Evolutionary conservation across 106 monocot species (phyloP).

Genomic region (Cymbidium sinense): DNA sequence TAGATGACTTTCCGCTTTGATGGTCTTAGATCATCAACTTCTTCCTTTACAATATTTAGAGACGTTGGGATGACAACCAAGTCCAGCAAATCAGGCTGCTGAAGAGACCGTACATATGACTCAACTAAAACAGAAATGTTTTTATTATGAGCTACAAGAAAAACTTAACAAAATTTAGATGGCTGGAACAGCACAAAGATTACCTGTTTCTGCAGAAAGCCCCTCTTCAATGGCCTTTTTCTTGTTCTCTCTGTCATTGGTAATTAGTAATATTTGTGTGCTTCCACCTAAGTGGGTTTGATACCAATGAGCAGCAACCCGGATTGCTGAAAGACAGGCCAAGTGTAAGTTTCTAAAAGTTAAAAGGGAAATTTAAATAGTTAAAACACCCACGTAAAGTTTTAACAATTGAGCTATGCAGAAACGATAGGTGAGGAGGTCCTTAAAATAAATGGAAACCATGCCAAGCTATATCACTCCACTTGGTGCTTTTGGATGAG

Average conservation of each 20-base stretch:
- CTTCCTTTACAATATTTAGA: constrained; percentile 57
- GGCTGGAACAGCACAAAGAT: background rate
- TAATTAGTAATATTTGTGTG: constrained; percentile 63
- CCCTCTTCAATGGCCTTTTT: constrained; percentile 83
- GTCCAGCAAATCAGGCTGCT: constrained; percentile 74
- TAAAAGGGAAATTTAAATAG: background rate
- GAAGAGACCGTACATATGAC: constrained; percentile 83
- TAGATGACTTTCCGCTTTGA: constrained; percentile 84
- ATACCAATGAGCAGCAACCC: constrained; percentile 93
- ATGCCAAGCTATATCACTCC: background rate
- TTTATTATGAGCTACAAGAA: constrained; percentile 9
- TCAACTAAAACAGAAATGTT: constrained; percentile 59
- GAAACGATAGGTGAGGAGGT: background rate
- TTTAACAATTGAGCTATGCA: background rate
- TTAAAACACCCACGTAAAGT: background rate
- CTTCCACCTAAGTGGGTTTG: constrained; percentile 68
- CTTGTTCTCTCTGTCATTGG: constrained; percentile 95
- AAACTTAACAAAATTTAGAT: background rate
- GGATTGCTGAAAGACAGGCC: constrained; percentile 51
- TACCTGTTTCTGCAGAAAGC: constrained; percentile 83
- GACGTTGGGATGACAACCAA: constrained; percentile 58
- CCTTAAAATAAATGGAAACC: background rate
- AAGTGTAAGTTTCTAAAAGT: constrained; percentile 5
- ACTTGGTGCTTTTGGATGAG: background rate
- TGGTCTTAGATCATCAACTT: constrained; percentile 86